These are phyloP conservation scores for Leccinum angustisporum DNA, from an alignment of 1,284 basidiomycete genomes.

Conservation along the genomic window DNA sequence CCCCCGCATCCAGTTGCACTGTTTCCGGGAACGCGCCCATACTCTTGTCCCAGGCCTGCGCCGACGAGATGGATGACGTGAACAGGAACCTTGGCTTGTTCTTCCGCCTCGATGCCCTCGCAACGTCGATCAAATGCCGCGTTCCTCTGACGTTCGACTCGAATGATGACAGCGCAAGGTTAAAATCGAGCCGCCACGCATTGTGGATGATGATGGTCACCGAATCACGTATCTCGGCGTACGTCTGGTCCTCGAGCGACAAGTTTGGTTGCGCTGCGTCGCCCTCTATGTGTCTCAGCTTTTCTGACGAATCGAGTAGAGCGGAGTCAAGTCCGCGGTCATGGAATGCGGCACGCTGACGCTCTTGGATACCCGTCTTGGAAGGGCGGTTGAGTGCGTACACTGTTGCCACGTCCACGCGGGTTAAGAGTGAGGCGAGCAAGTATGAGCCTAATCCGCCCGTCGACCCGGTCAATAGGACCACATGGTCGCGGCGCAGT, in stretches of 20 bases:
- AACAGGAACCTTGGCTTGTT: constrained; percentile 32
- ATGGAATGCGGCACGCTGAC: constrained; percentile 32
- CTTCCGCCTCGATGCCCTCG: constrained; percentile 25
- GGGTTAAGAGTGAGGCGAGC: constrained; percentile 24
- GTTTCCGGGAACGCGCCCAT: constrained; percentile 23
- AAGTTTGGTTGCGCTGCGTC: constrained; percentile 26
- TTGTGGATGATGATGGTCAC: constrained; percentile 24
- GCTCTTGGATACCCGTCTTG: constrained; percentile 12
- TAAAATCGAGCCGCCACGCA: constrained; percentile 34
- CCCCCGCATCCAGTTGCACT: constrained; percentile 15
- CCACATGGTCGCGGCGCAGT: constrained; percentile 5
- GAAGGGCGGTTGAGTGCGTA: constrained; percentile 36
- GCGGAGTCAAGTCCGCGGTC: constrained; percentile 32
- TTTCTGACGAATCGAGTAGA: constrained; percentile 27
- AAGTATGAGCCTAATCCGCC: constrained; percentile 33
- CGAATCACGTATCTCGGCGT: constrained; percentile 23
- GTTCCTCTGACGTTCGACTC: constrained; percentile 32
- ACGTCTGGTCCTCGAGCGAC: constrained; percentile 24
- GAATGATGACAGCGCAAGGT: constrained; percentile 35
- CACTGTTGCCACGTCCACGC: constrained; percentile 21
- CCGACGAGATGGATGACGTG: constrained; percentile 29
- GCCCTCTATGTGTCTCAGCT: constrained; percentile 33
- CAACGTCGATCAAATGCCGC: constrained; percentile 35
- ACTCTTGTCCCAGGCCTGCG: constrained; percentile 23
- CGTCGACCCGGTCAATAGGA: constrained; percentile 35